phyloP scores from a whole-genome alignment of 2,329 filamentous ascomycete species.

The Periconia digitata region DNA sequence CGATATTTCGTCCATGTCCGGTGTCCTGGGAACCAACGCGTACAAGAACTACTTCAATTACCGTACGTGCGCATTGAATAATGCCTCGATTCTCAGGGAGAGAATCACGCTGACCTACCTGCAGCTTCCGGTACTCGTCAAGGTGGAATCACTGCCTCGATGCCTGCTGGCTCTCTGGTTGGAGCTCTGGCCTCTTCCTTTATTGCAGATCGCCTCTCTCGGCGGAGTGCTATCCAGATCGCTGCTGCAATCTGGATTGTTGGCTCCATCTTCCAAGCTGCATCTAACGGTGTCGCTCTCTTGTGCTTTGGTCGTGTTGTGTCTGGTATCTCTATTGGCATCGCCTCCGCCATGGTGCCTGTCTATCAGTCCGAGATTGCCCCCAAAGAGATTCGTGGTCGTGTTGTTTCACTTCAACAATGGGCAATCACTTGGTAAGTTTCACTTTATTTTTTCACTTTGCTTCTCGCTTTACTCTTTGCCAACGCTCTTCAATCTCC shows the following conservation, averaged over 20 bases:
- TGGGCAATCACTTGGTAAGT: constrained; percentile 68
- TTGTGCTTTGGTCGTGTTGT: constrained; percentile 65
- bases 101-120: not conserved
- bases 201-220: constrained; percentile 50
- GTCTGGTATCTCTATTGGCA: constrained; percentile 83
- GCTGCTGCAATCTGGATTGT: constrained; percentile 51
- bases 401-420: constrained; percentile 66
- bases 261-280: constrained; percentile 45
- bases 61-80: constrained; percentile 17
- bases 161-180: constrained; percentile 53
- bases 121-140: constrained; percentile 28
- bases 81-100: not conserved
- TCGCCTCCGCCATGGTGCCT: constrained; percentile 87
- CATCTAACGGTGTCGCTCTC: constrained; percentile 42
- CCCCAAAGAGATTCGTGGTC: constrained; percentile 51
- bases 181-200: constrained; percentile 50
- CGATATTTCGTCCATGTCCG: constrained; percentile 44
- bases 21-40: constrained; percentile 41
- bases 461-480: constrained; percentile 10
- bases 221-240: constrained; percentile 47
- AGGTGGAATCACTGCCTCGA: constrained; percentile 49
- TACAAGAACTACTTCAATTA: constrained; percentile 42
- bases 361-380: constrained; percentile 89
- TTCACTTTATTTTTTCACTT: constrained; percentile 14
- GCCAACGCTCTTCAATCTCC: not conserved